Conservation (phyloP, 2,329 filamentous ascomycete genomes). For the Pseudocercospora ulei region DNA sequence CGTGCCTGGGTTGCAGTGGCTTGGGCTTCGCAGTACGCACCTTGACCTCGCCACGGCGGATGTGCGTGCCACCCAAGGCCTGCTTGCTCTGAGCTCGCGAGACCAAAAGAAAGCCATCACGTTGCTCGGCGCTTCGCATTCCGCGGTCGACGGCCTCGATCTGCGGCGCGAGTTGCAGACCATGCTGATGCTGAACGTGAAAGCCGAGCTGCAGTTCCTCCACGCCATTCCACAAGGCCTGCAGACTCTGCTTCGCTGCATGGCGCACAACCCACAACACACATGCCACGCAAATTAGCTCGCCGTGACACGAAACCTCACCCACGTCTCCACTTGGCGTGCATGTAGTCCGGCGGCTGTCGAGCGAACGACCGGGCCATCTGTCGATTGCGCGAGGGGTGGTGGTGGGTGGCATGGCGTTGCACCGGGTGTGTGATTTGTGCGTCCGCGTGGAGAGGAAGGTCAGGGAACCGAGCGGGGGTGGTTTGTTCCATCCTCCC, state of each 20-base stretch:
- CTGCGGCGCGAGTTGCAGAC: constrained; percentile 51
- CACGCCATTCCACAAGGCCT: constrained; percentile 27
- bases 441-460: too few species aligned
- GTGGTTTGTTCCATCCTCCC: too few species aligned
- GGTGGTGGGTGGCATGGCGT: background rate
- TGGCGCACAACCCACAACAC: background rate
- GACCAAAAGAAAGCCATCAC: constrained; percentile 52
- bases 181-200: constrained; percentile 65
- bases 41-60: constrained; percentile 20
- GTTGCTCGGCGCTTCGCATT: constrained; percentile 38
- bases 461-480: too few species aligned
- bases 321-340: too few species aligned
- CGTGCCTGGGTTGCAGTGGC: constrained; percentile 50
- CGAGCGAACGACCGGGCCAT: background rate
- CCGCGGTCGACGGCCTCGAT: constrained; percentile 5
- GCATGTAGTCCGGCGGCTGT: too few species aligned
- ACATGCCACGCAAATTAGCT: too few species aligned
- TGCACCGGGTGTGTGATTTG: background rate
- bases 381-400: background rate
- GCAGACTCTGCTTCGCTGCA: constrained; percentile 19
- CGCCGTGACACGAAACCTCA: too few species aligned
- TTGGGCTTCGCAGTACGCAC: constrained; percentile 48
- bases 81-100: constrained; percentile 45
- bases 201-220: constrained; percentile 61
- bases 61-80: constrained; percentile 34